These are phyloP conservation scores for Skeletonema marinoi DNA, from an alignment of 108 stramenopile species.

Conservation along the genomic window DNA sequence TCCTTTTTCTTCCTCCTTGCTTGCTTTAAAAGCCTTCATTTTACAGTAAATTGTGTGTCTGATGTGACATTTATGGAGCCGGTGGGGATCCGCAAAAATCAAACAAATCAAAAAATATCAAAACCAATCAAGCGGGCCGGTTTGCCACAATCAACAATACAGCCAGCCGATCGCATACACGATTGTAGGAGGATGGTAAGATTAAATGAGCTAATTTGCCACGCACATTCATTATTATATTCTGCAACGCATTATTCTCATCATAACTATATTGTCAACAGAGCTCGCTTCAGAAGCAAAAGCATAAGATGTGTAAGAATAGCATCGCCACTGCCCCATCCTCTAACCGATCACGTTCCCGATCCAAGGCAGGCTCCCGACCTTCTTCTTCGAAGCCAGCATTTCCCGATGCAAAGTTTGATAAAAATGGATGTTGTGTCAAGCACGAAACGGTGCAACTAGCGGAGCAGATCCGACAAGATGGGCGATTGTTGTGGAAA, in stretches of 20 bases:
- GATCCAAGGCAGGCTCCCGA: background rate
- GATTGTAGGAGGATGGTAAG: too few species aligned
- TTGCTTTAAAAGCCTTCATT: too few species aligned
- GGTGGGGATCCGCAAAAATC: too few species aligned
- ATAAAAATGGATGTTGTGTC: slow-evolving; percentile 32
- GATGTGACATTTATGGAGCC: too few species aligned
- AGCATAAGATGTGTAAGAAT: background rate
- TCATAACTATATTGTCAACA: background rate
- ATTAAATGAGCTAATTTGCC: too few species aligned
- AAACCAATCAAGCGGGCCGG: too few species aligned
- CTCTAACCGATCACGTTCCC: background rate
- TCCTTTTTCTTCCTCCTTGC: too few species aligned
- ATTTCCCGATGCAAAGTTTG: slow-evolving; percentile 38
- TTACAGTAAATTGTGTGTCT: too few species aligned
- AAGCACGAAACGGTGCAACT: slow-evolving; percentile 23
- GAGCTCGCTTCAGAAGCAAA: background rate
- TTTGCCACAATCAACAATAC: too few species aligned
- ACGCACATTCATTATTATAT: too few species aligned
- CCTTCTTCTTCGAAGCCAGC: slow-evolving; percentile 21
- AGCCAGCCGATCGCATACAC: too few species aligned
- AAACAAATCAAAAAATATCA: too few species aligned
- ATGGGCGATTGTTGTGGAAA: slow-evolving; percentile 41
- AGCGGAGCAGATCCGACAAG: slow-evolving; percentile 41
- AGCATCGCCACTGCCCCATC: background rate
- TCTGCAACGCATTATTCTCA: background rate